These are phyloP conservation scores for Arthroderma sp. DNA, from an alignment of 2,329 filamentous ascomycete species.

Conservation along the genomic window DNA sequence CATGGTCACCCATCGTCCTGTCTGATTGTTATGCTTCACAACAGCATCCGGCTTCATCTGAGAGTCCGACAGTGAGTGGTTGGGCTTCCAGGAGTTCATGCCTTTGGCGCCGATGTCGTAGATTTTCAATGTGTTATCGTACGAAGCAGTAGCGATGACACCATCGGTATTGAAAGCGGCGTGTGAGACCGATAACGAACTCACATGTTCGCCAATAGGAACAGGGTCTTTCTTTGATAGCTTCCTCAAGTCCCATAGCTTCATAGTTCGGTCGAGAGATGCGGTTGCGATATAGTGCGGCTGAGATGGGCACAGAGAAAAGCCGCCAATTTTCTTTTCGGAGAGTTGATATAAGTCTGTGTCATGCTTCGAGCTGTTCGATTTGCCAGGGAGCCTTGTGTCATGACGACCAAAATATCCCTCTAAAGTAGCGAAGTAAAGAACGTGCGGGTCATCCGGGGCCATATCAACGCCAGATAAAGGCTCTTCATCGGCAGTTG, in stretches of 20 bases:
- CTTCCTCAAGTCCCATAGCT: constrained; percentile 84
- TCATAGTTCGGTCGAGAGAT: constrained; percentile 75
- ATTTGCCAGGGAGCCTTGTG: constrained; percentile 43
- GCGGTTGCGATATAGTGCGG: constrained; percentile 80
- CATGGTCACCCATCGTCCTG: constrained; percentile 84
- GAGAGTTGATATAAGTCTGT: constrained; percentile 58
- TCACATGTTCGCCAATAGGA: constrained; percentile 69
- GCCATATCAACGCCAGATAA: constrained; percentile 77
- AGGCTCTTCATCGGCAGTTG: constrained; percentile 57
- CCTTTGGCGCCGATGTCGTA: constrained; percentile 56
- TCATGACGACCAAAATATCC: constrained; percentile 75
- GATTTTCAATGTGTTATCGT: constrained; percentile 91
- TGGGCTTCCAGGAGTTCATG: constrained; percentile 46
- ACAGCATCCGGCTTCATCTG: constrained; percentile 56
- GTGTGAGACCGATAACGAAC: constrained; percentile 75
- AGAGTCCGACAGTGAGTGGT: constrained; percentile 43
- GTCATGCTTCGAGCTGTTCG: constrained; percentile 31
- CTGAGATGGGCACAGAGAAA: constrained; percentile 65
- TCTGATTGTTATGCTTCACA: constrained; percentile 87
- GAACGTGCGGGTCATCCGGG: constrained; percentile 51
- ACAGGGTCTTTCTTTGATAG: constrained; percentile 51
- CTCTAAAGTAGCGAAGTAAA: constrained; percentile 79
- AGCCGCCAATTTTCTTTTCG: constrained; percentile 93
- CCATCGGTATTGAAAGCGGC: constrained; percentile 79
- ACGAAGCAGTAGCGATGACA: constrained; percentile 79